These are phyloP conservation scores for Pseudovirgaria hyperparasitica DNA, from an alignment of 2,329 filamentous ascomycete genomes.

Conservation along the genomic window DNA sequence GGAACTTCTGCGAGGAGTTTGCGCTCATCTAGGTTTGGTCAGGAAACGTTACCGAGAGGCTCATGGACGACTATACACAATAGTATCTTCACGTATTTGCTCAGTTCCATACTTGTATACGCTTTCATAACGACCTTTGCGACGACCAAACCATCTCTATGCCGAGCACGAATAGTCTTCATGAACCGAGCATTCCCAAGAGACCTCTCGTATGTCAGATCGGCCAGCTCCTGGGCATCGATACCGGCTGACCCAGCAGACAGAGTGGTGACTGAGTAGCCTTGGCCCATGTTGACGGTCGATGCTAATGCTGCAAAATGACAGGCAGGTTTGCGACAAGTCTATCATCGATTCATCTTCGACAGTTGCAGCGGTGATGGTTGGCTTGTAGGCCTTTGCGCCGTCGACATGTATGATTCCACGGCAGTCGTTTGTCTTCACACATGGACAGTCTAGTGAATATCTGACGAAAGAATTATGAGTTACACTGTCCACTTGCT, in stretches of 20 bases:
- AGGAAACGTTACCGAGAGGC: conserved; percentile 3
- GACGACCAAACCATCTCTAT: conserved; percentile 81
- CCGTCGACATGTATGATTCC: too few species aligned
- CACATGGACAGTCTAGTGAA: too few species aligned
- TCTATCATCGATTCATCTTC: too few species aligned
- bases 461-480: too few species aligned
- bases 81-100: conserved; percentile 65
- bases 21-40: conserved; percentile 53
- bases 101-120: conserved; percentile 67
- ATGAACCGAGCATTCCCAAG: conserved; percentile 89
- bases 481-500: too few species aligned
- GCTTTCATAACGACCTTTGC: conserved; percentile 94
- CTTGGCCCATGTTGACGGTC: conserved; percentile 67
- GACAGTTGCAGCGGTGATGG: too few species aligned
- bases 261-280: conserved; percentile 84
- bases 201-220: conserved; percentile 83
- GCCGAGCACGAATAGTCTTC: conserved; percentile 85
- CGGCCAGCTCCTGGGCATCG: conserved; percentile 81
- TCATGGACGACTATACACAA: conserved; percentile 42
- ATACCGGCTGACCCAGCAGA: conserved; percentile 87
- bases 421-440: too few species aligned
- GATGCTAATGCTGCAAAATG: conserved; percentile 6
- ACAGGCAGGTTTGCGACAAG: too few species aligned
- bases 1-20: conserved; percentile 69
- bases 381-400: too few species aligned